Evolutionary conservation across 75 land plant genomes (phyloP).

Genomic region (Azolla pinnata): DNA sequence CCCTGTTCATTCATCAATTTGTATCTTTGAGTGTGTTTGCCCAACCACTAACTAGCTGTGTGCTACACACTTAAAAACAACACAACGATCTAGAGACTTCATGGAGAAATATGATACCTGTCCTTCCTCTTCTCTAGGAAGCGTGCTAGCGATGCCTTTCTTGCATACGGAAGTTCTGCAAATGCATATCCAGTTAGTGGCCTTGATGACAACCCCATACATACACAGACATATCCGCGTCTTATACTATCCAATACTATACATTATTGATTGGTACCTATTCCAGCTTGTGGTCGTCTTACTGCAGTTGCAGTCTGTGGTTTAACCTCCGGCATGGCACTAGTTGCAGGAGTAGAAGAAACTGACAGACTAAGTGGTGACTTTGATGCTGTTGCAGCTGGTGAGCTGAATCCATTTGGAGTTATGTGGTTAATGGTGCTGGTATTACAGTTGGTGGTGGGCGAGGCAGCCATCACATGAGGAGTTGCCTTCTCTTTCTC

Average conservation of each 20-base stretch:
- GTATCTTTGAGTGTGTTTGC: no score
- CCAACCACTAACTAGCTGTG: no score
- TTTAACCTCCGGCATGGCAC: not conserved
- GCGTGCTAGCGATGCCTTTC: slow-evolving; percentile 40
- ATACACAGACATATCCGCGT: no score
- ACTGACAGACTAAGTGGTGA: not conserved
- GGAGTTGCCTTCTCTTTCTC: not conserved
- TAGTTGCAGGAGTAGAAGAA: not conserved
- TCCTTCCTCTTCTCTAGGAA: slow-evolving; percentile 63
- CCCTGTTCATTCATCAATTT: no score
- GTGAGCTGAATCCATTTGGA: no score
- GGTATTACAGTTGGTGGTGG: no score
- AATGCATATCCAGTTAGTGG: not conserved
- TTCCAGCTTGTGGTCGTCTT: not conserved
- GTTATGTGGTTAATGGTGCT: no score
- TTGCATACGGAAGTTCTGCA: slow-evolving; percentile 42
- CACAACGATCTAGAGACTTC: no score
- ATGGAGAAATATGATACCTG: slow-evolving; percentile 36
- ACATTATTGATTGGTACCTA: slow-evolving; percentile 1
- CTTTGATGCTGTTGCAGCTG: no score
- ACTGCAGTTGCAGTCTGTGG: no score
- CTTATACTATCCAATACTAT: no score
- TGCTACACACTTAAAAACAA: no score
- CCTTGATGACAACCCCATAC: not conserved
- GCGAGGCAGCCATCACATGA: not conserved